Base-by-base conservation (phyloP, 2,329 filamentous ascomycete species). In the Stachybotrys chlorohalonatus region DNA sequence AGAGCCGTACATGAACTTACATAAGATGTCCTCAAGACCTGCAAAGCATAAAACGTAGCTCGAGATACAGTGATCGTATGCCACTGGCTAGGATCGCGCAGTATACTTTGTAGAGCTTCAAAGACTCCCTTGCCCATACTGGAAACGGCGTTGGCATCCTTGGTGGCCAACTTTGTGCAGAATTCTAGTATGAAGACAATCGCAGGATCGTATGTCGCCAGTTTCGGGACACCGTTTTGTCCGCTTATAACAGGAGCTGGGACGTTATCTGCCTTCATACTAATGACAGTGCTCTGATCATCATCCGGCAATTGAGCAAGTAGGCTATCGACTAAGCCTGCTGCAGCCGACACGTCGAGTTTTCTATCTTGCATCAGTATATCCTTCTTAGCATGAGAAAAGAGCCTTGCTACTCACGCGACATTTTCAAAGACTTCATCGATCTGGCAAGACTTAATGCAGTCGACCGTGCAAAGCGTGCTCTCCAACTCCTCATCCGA, bases 401-500 rank as follows among this genome's bases (percentile, higher is more conserved):
- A 24, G 24, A 24, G 24, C 24, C 24, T 24, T 24, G 24, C 24
- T 42, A 75, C 83, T 78, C 75, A 90, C 85, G 83, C 81, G 59
- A 97, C 86, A 64, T 96, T 95, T 11, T 82, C 79, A 61, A 97
- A 85, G 3, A 97, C 84, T 58, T 88, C 84, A 56, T 86, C 84
- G 66, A 97, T 87, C 54, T 87, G 85, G 68, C 94, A 99, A 49
- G 90, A 87, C 62, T 89, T 93, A 47, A 99, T 85, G 64, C 93
- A 99, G 68, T 97, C 94, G 3, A 96, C 89, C 1, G 94, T 93
- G 67, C 89, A 94, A 9, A 99, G 76, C 0, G 94, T 97, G 66
- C 94, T 96, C 65, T 99, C 94, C 32, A 99, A 79, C 68, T 99
- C 94, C 67, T 97, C 93, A 60, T 97, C 91, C 1, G 94, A 97